Evolutionary conservation across 495 filamentous ascomycete species (phyloP), one percentile per base, ranked within the genome.

Genomic region (Glutinoglossum americanum): DNA sequence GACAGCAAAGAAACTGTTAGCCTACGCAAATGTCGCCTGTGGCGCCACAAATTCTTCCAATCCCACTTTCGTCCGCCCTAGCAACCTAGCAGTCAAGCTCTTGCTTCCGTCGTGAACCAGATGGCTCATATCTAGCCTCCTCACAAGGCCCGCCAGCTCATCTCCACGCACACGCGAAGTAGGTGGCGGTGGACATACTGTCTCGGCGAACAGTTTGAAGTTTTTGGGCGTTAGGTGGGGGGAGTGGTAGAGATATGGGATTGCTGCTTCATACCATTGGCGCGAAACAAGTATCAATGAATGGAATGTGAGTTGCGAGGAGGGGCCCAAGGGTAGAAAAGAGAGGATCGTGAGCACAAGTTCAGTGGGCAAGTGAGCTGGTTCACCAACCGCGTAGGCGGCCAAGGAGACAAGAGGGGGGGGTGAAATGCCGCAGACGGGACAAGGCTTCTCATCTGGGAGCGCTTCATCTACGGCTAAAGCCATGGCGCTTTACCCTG

Each of bases 81-180:
- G 63, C 13, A 88, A 65, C 39, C 82, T 71, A 21, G 83, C 81
- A 1, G 81, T 85, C 25, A 77, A 64, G 55, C 79, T 82, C 58
- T 79, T 78, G 47, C 74, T 75, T 27, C 80, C 75, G 62, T 86
- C 78, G 61, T 88, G 80, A 5, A 84, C 76, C 45, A 87, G 71
- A 33, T 63, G 53, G 26, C 71, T 70, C 65, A 88, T 73, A 62
- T 84, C 72, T 7, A 88, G 70, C 7, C 61, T 61, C 19, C 70
- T 71, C 0, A 88, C 75, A 19, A 85, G 64, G 21, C 67, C 67
- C 0, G 79, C 74, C 21, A 85, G 68, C 28, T 76, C 70, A 44
- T 69, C 68, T 30, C 72, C 74, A 55, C 75, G 76, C 28, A 78
- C 74, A 26, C 76, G 73, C 8, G 73, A 67, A 59, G 75, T 77